phyloP scores from a whole-genome alignment of 164 flowering plant species.

The Aristolochia fimbriata region DNA sequence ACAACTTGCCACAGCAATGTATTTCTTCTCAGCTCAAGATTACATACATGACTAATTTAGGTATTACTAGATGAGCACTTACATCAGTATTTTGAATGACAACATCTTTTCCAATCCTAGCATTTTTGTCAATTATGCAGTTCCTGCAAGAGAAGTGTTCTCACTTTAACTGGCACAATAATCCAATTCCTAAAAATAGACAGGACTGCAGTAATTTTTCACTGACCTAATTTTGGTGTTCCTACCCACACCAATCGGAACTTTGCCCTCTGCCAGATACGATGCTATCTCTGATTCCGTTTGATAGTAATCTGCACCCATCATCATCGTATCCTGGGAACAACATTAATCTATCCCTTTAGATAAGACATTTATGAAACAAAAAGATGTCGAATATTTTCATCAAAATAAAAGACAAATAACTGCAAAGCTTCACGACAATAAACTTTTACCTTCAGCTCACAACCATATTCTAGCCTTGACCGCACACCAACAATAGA shows the following conservation, averaged over 20 bases:
- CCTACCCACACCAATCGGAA: conserved; percentile 75
- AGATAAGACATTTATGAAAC: background rate
- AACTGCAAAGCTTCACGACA: background rate
- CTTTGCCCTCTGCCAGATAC: conserved; percentile 68
- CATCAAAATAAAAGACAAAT: background rate
- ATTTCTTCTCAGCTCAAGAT: no score
- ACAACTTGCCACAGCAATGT: no score
- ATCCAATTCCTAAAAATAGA: background rate
- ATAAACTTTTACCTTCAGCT: conserved; percentile 38
- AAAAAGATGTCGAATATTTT: background rate
- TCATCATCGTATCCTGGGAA: conserved; percentile 73
- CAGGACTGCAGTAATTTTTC: background rate
- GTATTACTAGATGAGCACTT: conserved; percentile 13
- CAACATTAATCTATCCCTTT: background rate
- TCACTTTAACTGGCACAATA: background rate
- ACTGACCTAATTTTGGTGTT: conserved; percentile 61
- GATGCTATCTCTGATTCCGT: conserved; percentile 83
- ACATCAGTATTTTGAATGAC: conserved; percentile 67
- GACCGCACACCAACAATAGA: conserved; percentile 79
- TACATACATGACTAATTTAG: no score
- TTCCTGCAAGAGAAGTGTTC: conserved; percentile 27
- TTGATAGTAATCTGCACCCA: conserved; percentile 89
- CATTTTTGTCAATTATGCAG: conserved; percentile 86
- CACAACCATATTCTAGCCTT: conserved; percentile 65
- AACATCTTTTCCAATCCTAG: conserved; percentile 74